Conservation (phyloP, 169 alveolate species). For the Eimeria maxima region DNA sequence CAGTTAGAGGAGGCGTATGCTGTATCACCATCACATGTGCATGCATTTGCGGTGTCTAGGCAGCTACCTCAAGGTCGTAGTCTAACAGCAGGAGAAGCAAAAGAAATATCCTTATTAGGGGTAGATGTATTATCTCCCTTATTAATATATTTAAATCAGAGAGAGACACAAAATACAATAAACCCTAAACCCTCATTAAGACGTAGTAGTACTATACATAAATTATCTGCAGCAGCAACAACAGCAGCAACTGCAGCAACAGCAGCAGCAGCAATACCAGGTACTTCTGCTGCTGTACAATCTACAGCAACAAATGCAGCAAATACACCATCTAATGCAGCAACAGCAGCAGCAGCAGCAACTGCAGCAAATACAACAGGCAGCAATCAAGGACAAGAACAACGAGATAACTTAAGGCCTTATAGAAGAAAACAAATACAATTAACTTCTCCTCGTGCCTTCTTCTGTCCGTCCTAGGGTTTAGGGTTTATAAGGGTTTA, state of each 20-base stretch:
- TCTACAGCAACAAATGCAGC: too few species aligned
- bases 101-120: background rate
- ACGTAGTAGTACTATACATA: background rate
- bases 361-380: too few species aligned
- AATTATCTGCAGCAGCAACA: background rate
- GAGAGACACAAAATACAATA: background rate
- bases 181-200: background rate
- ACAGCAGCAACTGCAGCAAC: background rate
- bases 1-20: slow-evolving; percentile 6
- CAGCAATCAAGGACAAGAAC: too few species aligned
- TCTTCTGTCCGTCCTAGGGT: background rate
- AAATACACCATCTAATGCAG: too few species aligned
- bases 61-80: background rate
- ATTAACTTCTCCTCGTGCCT: background rate
- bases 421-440: background rate
- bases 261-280: background rate
- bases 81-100: background rate
- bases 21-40: too few species aligned
- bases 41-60: too few species aligned
- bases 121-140: background rate
- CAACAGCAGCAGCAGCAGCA: background rate
- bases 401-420: background rate
- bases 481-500: background rate
- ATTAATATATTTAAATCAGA: background rate
- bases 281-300: too few species aligned